Evolutionary conservation across 352 stramenopile genomes (phyloP), one percentile per base, ranked within the genome.

Genomic region (Globisporangium rhizosaccharum): DNA sequence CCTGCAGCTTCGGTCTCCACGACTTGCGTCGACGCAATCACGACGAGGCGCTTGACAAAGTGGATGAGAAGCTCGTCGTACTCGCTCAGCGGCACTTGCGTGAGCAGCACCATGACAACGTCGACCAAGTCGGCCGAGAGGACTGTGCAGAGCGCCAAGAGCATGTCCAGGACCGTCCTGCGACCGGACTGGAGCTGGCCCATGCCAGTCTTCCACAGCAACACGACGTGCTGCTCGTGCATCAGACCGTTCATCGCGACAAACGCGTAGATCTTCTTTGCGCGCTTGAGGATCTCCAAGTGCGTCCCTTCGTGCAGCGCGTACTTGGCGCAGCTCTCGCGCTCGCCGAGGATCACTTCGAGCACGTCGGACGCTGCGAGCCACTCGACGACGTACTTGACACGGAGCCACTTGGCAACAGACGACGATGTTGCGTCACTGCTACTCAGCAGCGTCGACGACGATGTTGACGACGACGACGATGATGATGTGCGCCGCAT

Each of bases 281-380:
- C 88, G 25, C 85, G 78, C 57, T 93, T 94, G 10, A 93, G 62
- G 11, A 96, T 74, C 60, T 96, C 86, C 51, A 96, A 51, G 62
- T 96, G 86, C 7, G 81, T 81, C 9, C 84, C 81, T 61, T 88
- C 82, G 62, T 84, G 82, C 37, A 96, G 67, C 14, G 61, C 75
- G 44, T 91, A 90, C 64, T 88, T 87, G 14, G 61, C 49, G 53
- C 85, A 90, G 11, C 66, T 68, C 42, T 88, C 76, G 47, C 67
- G 68, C 52, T 96, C 79, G 2, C 86, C 86, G 25, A 94, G 65
- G 20, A 96, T 82, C 30, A 96, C 81, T 63, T 96, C 84, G 8
- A 93, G 57, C 3, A 96, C 78, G 28, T 92, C 76, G 3, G 82
- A 92, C n/a, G 69, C 69, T 8, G 72, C 67, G 17, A 96, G 61